Conservation (phyloP, 495 filamentous ascomycete genomes). For the Staphylotrichum tortipilum region DNA sequence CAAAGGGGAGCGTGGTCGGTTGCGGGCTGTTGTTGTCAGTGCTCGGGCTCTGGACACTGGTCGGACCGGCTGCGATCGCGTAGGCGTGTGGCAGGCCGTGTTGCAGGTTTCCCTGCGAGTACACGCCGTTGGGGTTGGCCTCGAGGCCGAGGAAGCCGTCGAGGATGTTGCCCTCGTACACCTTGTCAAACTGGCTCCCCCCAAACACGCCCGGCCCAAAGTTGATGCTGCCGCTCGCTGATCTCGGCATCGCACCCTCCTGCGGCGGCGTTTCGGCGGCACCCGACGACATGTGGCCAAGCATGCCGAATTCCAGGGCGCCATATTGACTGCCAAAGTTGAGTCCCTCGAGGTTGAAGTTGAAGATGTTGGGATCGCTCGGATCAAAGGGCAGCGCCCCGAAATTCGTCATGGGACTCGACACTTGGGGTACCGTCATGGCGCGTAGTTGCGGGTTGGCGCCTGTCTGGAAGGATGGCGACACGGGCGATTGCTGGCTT, state of each 20-base stretch:
- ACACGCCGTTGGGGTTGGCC: conserved; percentile 28
- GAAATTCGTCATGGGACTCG: conserved; percentile 37
- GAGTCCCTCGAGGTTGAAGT: conserved; percentile 84
- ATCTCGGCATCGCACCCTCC: conserved; percentile 42
- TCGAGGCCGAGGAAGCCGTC: conserved; percentile 36
- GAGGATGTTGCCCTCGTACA: conserved; percentile 33
- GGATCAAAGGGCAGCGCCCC: conserved; percentile 67
- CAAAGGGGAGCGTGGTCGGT: conserved; percentile 35
- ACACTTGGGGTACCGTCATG: conserved; percentile 25
- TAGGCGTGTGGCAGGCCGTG: conserved; percentile 45
- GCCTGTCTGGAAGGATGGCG: conserved; percentile 51
- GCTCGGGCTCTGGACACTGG: conserved; percentile 40
- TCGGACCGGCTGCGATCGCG: conserved; percentile 41
- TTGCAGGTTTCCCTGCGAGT: conserved; percentile 41
- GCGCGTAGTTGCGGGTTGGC: conserved; percentile 17
- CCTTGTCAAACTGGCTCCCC: conserved; percentile 33
- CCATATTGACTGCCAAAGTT: conserved; percentile 96
- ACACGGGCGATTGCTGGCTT: conserved; percentile 59
- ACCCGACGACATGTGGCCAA: conserved; percentile 85
- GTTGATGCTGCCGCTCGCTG: conserved; percentile 30
- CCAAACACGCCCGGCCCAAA: conserved; percentile 37
- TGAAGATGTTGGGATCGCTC: conserved; percentile 82
- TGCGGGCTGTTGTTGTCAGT: conserved; percentile 45
- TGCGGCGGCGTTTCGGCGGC: conserved; percentile 68
- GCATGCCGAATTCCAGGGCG: conserved; percentile 85